Evolutionary conservation across 2,329 filamentous ascomycete species (phyloP), one percentile per base, ranked within the genome.

Genomic region (Leptodontidium sp.): DNA sequence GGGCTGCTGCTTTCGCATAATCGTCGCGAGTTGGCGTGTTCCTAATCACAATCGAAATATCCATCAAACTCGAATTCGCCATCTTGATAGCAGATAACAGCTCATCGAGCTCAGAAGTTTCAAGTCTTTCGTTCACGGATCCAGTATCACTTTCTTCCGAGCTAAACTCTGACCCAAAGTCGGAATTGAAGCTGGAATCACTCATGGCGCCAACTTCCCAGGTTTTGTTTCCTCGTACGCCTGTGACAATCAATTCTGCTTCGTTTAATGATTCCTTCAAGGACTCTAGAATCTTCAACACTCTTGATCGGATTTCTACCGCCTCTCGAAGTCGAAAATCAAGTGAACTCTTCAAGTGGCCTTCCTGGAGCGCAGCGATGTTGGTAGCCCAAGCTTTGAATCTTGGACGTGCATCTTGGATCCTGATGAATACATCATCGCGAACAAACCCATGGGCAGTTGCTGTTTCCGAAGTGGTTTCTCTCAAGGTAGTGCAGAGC

Each of bases 1-100:
- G 63, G 14, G 72, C 68, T 43, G 75, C 75, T 9, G 74, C 73
- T 67, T 76, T 76, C 1, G 73, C 50, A 58, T 75, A 76, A 49
- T 76, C 72, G 53, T 76, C 75, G 1, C 68, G 70, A 35, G 40
- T 66, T 40, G 73, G 70, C 12, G 73, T 72, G n/a, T 65, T 71
- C 26, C 72, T 67, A 49, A 76, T 75, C 4, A 75, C 57, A 32
- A 74, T 70, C 0, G 75, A 75, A 38, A 77, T 61, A 38, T 76
- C 73, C 68, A 77, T 67, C 12, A 77, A 53, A 52, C 63, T 74
- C 1, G 21, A 12, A 52, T 73, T 77, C 0, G 72, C 62, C 17
- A 52, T 43, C 21, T 70, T 62, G 17, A 77, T 75, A 0, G 75
- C 68, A 29, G 49, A 47, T 14, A 73, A 71, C 4, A 75, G 47